Percentiles rank a stretch among this genome's conserved stretches.
Evolutionary conservation across 1,284 basidiomycete genomes (phyloP).

Genomic region (Microbotryum violaceum): DNA sequence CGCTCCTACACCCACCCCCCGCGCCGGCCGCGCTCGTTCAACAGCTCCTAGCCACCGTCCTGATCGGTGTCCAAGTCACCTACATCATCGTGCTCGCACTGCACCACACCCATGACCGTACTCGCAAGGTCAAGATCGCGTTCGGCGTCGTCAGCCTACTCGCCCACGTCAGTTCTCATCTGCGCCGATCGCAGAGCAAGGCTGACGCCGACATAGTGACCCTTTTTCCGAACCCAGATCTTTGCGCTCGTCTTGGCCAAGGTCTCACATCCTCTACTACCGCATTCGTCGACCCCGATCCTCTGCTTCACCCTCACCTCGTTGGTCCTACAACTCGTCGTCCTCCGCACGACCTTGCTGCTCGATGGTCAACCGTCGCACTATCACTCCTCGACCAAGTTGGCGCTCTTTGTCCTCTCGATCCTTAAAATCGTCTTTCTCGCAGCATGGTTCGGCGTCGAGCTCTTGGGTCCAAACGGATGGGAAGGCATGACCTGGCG

Average conservation of each 20-base stretch:
- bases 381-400: constrained; percentile 36
- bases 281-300: constrained; percentile 59
- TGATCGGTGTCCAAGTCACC: constrained; percentile 16
- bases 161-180: constrained; percentile 10
- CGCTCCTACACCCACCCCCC: background rate
- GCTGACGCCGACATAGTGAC: no score
- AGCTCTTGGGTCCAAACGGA: constrained; percentile 62
- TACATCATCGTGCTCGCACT: constrained; percentile 8
- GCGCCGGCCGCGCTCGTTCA: no score
- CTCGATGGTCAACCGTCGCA: constrained; percentile 1
- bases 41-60: constrained; percentile 4
- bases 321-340: constrained; percentile 49
- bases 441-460: constrained; percentile 56
- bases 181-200: no score
- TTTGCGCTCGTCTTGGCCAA: constrained; percentile 23
- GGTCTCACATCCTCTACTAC: constrained; percentile 24
- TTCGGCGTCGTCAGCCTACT: constrained; percentile 13
- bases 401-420: constrained; percentile 48
- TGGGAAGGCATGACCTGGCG: constrained; percentile 28
- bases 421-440: constrained; percentile 50
- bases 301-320: constrained; percentile 80
- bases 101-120: constrained; percentile 16
- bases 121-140: constrained; percentile 25
- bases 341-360: constrained; percentile 53
- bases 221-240: constrained; percentile 4